Conservation (phyloP, 345 rosid species). For the Abelmoschus esculentus region DNA sequence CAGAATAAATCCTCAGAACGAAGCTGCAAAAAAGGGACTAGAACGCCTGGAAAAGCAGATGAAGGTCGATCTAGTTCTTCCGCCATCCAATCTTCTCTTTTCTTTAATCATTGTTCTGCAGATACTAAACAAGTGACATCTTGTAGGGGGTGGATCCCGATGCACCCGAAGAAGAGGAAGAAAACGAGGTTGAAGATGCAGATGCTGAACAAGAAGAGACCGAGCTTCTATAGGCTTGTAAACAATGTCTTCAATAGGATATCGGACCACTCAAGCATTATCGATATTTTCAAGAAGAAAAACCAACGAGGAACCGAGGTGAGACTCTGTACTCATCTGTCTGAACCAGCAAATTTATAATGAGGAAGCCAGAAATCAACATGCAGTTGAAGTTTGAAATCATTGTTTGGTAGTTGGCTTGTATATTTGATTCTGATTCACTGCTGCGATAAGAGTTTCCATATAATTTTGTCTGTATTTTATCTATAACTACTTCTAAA, state of each 20-base stretch:
- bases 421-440: constrained; percentile 1
- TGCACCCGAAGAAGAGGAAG: constrained; percentile 94
- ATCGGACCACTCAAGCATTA: neutral
- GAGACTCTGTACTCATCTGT: neutral
- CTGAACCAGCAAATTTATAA: neutral
- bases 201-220: constrained; percentile 93
- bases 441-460: neutral
- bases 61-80: constrained; percentile 54
- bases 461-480: too few relatives aligned
- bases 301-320: neutral
- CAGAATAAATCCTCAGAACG: constrained; percentile 87
- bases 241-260: neutral
- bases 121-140: neutral
- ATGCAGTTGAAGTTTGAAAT: neutral
- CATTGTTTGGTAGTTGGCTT: neutral
- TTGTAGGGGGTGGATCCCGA: constrained; percentile 97
- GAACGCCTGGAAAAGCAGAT: constrained; percentile 94
- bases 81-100: neutral
- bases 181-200: constrained; percentile 88
- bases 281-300: neutral
- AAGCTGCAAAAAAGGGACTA: constrained; percentile 91
- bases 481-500: too few relatives aligned
- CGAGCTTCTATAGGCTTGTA: constrained; percentile 51
- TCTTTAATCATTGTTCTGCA: neutral
- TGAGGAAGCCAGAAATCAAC: neutral